phyloP scores from a whole-genome alignment of 164 flowering plant species.

The Dillenia turbinata region DNA sequence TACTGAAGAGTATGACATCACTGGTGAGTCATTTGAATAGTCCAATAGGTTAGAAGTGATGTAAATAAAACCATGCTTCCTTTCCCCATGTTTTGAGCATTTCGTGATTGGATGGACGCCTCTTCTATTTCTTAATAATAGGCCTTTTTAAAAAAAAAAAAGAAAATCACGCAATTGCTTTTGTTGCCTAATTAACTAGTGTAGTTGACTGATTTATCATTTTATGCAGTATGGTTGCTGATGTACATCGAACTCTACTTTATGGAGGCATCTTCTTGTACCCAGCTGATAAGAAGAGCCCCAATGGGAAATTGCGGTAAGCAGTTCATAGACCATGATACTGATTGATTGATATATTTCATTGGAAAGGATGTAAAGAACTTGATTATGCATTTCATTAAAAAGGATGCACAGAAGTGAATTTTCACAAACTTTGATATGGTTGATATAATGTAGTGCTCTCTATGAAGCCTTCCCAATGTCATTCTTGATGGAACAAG shows the following conservation, averaged over 20 bases:
- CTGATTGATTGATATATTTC: not conserved
- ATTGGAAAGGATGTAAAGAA: no score
- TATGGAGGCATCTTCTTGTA: conserved; percentile 98
- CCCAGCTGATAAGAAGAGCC: conserved; percentile 97
- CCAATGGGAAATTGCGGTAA: conserved; percentile 90
- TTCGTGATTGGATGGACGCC: no score
- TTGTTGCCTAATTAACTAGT: no score
- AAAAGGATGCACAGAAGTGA: no score
- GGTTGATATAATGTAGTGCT: conserved; percentile 41
- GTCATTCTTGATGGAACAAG: conserved; percentile 93
- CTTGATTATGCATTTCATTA: not conserved
- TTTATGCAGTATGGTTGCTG: conserved; percentile 93
- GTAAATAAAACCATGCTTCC: no score
- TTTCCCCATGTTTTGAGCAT: no score
- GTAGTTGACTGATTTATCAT: not conserved
- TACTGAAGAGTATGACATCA: no score
- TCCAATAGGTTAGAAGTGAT: no score
- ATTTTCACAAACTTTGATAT: not conserved
- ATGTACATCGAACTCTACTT: conserved; percentile 97
- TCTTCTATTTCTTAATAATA: no score
- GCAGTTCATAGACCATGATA: conserved; percentile 4
- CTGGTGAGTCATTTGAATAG: no score
- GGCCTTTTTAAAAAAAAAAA: no score
- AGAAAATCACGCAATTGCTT: no score
- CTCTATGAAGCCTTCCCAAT: conserved; percentile 94